Conservation (phyloP, 2,329 filamentous ascomycete genomes). For the Cercospora sp. region DNA sequence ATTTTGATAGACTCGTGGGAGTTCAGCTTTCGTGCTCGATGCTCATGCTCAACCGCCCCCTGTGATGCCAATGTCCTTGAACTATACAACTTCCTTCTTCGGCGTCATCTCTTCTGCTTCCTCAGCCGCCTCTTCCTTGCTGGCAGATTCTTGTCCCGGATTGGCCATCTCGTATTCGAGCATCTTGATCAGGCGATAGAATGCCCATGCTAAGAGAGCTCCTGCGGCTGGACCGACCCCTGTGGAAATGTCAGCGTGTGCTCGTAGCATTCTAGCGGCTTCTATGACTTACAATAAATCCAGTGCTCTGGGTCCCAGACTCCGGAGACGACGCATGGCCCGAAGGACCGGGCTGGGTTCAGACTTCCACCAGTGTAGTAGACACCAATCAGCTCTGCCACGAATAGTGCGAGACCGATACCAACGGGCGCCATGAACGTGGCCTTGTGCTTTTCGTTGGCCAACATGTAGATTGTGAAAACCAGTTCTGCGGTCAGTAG, state of each 20-base stretch:
- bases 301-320: slow-evolving; percentile 30
- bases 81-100: slow-evolving; percentile 24
- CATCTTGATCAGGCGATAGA: slow-evolving; percentile 40
- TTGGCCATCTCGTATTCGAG: slow-evolving; percentile 41
- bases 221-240: slow-evolving; percentile 38
- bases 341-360: slow-evolving; percentile 42
- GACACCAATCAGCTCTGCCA: slow-evolving; percentile 46
- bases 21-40: not conserved
- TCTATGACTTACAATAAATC: slow-evolving; percentile 28
- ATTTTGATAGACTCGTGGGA: not conserved
- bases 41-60: not conserved
- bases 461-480: slow-evolving; percentile 47
- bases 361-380: slow-evolving; percentile 43
- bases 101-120: slow-evolving; percentile 29
- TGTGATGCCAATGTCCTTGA: not conserved
- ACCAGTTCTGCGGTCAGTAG: slow-evolving; percentile 45
- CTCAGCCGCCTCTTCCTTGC: slow-evolving; percentile 26
- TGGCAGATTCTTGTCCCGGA: slow-evolving; percentile 29
- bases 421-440: slow-evolving; percentile 49
- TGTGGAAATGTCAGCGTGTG: slow-evolving; percentile 14
- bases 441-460: slow-evolving; percentile 45
- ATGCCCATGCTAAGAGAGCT: slow-evolving; percentile 36
- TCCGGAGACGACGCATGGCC: slow-evolving; percentile 33
- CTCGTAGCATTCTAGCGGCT: no score
- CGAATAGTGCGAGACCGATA: slow-evolving; percentile 54